Percentiles rank a stretch among this genome's conserved stretches.
Conservation (phyloP, 768 basidiomycete genomes). For the Flagelloscypha sp. region DNA sequence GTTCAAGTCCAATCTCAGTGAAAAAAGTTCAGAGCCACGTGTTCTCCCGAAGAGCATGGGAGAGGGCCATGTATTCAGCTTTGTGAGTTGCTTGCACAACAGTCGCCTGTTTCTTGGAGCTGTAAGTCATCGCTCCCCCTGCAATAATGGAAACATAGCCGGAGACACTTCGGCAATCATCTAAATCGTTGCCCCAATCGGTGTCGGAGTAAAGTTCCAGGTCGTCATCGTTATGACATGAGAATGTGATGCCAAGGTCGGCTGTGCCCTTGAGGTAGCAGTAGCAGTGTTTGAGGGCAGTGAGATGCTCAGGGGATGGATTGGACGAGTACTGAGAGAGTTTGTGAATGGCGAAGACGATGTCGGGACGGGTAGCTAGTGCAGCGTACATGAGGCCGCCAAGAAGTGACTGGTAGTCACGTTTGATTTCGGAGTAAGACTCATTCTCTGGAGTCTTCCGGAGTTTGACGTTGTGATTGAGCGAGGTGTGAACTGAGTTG, state of each 20-base stretch:
- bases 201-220: conserved; percentile 8
- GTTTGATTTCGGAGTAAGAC: conserved; percentile 5
- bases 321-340: conserved; percentile 20
- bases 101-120: conserved; percentile 22
- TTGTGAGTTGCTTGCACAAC: conserved; percentile 25
- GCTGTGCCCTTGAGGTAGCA: conserved; percentile 23
- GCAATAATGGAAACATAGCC: conserved; percentile 23
- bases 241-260: conserved; percentile 10
- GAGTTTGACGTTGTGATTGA: conserved; percentile 14
- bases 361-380: conserved; percentile 24
- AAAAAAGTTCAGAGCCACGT: conserved; percentile 20
- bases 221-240: too few species aligned
- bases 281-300: conserved; percentile 24
- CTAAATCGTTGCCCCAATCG: conserved; percentile 17
- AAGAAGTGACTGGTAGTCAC: conserved; percentile 16
- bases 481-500: conserved; percentile 9
- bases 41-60: conserved; percentile 21
- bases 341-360: conserved; percentile 19
- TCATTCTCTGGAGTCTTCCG: neutral
- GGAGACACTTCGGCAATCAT: conserved; percentile 18
- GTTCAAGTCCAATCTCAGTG: conserved; percentile 9
- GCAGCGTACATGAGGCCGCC: conserved; percentile 24
- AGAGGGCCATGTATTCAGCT: conserved; percentile 28
- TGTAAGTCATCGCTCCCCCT: conserved; percentile 25
- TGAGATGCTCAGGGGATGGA: conserved; percentile 22